Evolutionary conservation across 768 basidiomycete species (phyloP).

Genomic region (Amanita pallidorosea): DNA sequence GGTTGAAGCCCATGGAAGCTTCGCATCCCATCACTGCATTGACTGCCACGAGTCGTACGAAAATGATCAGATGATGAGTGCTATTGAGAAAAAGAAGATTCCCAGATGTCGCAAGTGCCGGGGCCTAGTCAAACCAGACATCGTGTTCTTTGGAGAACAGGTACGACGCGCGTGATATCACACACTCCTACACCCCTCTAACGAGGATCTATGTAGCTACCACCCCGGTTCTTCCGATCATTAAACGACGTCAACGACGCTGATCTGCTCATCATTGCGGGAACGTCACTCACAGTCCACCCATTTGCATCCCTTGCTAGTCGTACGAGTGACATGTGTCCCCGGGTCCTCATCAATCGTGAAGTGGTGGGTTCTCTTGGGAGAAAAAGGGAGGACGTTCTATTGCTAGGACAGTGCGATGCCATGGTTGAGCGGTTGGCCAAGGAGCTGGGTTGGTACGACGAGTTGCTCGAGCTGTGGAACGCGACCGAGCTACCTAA

Average conservation of each 20-base stretch:
- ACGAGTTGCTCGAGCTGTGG: slow-evolving; percentile 49
- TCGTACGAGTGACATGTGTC: slow-evolving; percentile 44
- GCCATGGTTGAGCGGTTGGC: slow-evolving; percentile 51
- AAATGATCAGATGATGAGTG: slow-evolving; percentile 54
- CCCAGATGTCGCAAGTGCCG: slow-evolving; percentile 57
- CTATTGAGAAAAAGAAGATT: slow-evolving; percentile 50
- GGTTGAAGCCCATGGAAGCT: slow-evolving; percentile 94
- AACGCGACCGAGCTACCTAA: slow-evolving; percentile 27
- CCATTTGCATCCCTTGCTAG: slow-evolving; percentile 77
- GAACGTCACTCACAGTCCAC: slow-evolving; percentile 80
- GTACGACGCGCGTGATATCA: slow-evolving; percentile 27
- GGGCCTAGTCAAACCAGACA: slow-evolving; percentile 86
- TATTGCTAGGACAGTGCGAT: slow-evolving; percentile 65
- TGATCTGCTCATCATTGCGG: slow-evolving; percentile 84
- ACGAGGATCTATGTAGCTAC: slow-evolving; percentile 47
- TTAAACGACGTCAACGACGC: slow-evolving; percentile 47
- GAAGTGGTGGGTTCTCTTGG: slow-evolving; percentile 69
- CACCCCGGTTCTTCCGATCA: slow-evolving; percentile 50
- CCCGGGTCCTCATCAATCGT: slow-evolving; percentile 84
- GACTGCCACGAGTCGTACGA: slow-evolving; percentile 53
- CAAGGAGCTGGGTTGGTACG: slow-evolving; percentile 64
- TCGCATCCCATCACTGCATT: slow-evolving; percentile 79
- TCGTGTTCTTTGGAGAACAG: slow-evolving; percentile 85
- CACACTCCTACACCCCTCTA: background rate
- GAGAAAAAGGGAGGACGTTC: slow-evolving; percentile 40